Evolutionary conservation across 257 asterid species (phyloP).

Genomic region (Solanum chaucha): DNA sequence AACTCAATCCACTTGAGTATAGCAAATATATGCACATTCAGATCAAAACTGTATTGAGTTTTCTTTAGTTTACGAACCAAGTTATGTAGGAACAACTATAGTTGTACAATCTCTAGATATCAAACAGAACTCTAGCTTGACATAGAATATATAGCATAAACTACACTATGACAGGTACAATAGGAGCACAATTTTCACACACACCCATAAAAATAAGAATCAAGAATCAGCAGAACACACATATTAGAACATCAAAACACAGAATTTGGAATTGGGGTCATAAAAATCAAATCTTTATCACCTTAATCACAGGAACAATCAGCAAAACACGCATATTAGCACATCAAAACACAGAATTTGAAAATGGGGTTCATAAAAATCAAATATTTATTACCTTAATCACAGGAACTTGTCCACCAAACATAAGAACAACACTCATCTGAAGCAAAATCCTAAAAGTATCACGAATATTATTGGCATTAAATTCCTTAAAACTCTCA

Average conservation of each 20-base stretch:
- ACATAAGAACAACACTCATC: constrained; percentile 78
- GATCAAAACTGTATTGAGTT: neutral
- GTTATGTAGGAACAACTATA: neutral
- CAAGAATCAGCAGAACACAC: neutral
- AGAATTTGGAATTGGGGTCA: no score
- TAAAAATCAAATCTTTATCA: no score
- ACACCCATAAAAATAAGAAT: neutral
- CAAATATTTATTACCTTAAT: constrained; percentile 42
- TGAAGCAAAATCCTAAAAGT: constrained; percentile 69
- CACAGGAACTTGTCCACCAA: constrained; percentile 81
- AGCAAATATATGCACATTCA: neutral
- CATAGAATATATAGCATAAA: neutral
- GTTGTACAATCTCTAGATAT: neutral
- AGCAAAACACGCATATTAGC: neutral
- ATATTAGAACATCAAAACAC: no score
- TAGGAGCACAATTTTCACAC: neutral
- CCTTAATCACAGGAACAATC: no score
- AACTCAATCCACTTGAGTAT: neutral
- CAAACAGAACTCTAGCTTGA: neutral
- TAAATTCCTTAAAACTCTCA: constrained; percentile 77
- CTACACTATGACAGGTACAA: neutral
- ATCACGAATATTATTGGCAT: constrained; percentile 66
- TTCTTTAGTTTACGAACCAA: neutral
- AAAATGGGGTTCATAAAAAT: neutral
- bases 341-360: neutral